phyloP scores from a whole-genome alignment of 2,329 filamentous ascomycete genomes.

The Sporothrix schenckii region DNA sequence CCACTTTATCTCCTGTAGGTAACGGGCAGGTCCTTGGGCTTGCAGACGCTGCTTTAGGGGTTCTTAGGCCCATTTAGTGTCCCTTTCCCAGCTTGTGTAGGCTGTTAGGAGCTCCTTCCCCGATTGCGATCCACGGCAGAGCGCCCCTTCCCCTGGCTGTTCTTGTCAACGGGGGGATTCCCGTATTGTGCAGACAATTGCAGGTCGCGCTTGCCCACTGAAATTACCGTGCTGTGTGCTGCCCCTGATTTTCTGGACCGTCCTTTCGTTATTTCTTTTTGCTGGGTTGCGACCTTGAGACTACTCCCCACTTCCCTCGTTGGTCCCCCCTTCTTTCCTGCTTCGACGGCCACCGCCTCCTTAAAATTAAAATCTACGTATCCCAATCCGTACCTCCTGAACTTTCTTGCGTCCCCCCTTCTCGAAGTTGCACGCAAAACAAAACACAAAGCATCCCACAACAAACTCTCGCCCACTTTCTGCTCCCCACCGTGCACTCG shows the following conservation, averaged over 20 bases:
- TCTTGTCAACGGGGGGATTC: slow-evolving; percentile 12
- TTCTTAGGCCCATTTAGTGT: no score
- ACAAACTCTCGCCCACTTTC: slow-evolving; percentile 26
- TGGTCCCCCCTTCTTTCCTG: slow-evolving; percentile 26
- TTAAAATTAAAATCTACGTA: slow-evolving; percentile 37
- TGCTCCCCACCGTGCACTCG: slow-evolving; percentile 27
- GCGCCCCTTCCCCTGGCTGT: slow-evolving; percentile 17
- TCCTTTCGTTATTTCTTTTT: slow-evolving; percentile 27
- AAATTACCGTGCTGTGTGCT: slow-evolving; percentile 29
- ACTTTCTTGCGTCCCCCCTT: slow-evolving; percentile 29
- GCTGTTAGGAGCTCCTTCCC: slow-evolving; percentile 29
- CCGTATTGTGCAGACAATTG: neutral
- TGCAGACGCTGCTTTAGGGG: neutral
- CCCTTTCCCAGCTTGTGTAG: slow-evolving; percentile 13
- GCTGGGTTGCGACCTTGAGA: slow-evolving; percentile 18
- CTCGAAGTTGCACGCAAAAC: slow-evolving; percentile 32
- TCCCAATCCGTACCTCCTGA: slow-evolving; percentile 33
- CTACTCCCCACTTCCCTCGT: slow-evolving; percentile 18
- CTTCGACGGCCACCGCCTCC: slow-evolving; percentile 35
- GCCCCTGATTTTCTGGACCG: slow-evolving; percentile 28
- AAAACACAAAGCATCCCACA: slow-evolving; percentile 32
- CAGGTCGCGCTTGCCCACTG: slow-evolving; percentile 22
- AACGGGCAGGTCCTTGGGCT: neutral
- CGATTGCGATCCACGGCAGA: slow-evolving; percentile 30
- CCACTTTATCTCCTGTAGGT: slow-evolving; percentile 23